phyloP scores from a whole-genome alignment of 139 green algal genomes.

The Closterium sp. region DNA sequence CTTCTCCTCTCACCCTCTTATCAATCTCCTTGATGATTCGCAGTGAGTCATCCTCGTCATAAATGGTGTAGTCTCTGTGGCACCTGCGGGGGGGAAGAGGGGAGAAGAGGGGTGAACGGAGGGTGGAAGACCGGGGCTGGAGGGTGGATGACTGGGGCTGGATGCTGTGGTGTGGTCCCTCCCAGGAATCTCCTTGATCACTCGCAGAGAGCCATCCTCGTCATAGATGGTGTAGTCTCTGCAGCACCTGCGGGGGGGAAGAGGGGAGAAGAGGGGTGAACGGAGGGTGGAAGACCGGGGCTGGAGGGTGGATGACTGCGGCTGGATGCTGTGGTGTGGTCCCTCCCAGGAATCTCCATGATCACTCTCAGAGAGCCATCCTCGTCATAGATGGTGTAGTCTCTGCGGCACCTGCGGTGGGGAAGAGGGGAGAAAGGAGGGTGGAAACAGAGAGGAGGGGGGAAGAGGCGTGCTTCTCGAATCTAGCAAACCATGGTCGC shows the following conservation, averaged over 20 bases:
- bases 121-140: not conserved
- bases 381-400: conserved; percentile 25
- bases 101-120: too few relatives aligned
- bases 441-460: too few relatives aligned
- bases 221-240: conserved; percentile 24
- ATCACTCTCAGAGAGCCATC: conserved; percentile 2
- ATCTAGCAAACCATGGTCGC: too few relatives aligned
- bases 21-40: not conserved
- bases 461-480: too few relatives aligned
- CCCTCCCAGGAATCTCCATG: not conserved
- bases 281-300: not conserved
- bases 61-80: conserved; percentile 16
- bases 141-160: too few relatives aligned
- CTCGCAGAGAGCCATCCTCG: conserved; percentile 6
- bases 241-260: conserved; percentile 8
- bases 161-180: too few relatives aligned
- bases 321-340: too few relatives aligned
- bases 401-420: conserved; percentile 4
- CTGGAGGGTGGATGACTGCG: too few relatives aligned
- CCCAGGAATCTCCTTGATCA: not conserved
- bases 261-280: too few relatives aligned
- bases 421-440: not conserved
- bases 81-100: conserved; percentile 5
- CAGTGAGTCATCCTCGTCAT: conserved; percentile 19
- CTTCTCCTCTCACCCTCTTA: conserved; percentile 27